Base-by-base conservation (phyloP, 805 yeast species). In the Grigorovia humatica region DNA sequence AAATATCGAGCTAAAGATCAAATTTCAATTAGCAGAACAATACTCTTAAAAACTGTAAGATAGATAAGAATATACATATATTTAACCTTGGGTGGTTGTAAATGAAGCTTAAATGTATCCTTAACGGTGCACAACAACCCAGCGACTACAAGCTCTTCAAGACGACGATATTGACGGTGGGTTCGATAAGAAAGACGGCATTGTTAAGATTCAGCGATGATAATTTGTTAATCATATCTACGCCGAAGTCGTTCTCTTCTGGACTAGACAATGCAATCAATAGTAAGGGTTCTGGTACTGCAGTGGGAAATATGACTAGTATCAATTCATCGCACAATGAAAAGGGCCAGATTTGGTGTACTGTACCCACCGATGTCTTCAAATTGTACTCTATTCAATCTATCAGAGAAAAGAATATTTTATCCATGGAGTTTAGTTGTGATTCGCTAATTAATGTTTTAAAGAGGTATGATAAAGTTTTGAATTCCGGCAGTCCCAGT, bases 271-370 rank as follows among this genome's bases (percentile, higher is more conserved):
- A 30, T 19, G 29, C 32, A 5, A 32, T 4, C 5, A 17, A n/a
- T 32, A 32, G 9, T 32, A 32, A 32, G 15, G 11, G 11, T 4
- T 11, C 38, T 32, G 38, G 38, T 11, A 32, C 11, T 9, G 38
- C 38, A 32, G 38, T 32, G 11, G 18, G 27, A 6, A 23, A 23
- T 49, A 5, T 32, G 15, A 32, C 49, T 30, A 52, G 55, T 29
- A 54, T 54, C 17, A 53, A 63, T 2, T 43, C 55, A 15, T 47
- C 60, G 20, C 60, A 59, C 5, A 61, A 59, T 12, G 69, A 66
- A 49, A 57, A 59, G 12, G 69, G 68, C 2, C 68, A 65, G 47
- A 51, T 65, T 38, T 65, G 69, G 69, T 66, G 69, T 46, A 61
- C 67, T 9, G 61, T 65, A 9, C 69, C 69, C 1, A 49, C 49